A percentile compares a stretch with the other conserved stretches of the same genome.
Evolutionary conservation across 441 rosid genomes (phyloP).

Genomic region (Pelargonium hybrid): DNA sequence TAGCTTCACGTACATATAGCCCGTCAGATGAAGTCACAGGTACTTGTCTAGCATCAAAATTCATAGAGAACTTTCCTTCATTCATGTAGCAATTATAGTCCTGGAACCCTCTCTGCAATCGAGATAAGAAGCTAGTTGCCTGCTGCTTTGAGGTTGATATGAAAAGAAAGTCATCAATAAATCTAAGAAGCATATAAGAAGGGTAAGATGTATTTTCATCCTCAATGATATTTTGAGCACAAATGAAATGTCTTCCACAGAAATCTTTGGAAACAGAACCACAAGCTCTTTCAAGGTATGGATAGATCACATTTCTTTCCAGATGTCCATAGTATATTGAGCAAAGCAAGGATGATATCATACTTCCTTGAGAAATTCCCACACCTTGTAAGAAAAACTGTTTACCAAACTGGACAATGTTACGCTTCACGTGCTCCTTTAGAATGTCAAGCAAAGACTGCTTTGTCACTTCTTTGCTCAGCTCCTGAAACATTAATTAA

Average conservation of each 20-base stretch:
- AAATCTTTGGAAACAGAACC: conserved; percentile 18
- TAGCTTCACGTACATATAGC: conserved; percentile 43
- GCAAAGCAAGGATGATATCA: conserved; percentile 61
- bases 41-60: conserved; percentile 40
- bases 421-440: conserved; percentile 50
- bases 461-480: conserved; percentile 23
- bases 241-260: conserved; percentile 9
- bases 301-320: conserved; percentile 58
- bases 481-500: conserved; percentile 35
- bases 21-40: conserved; percentile 29
- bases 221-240: conserved; percentile 6
- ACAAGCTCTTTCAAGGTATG: conserved; percentile 42
- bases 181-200: conserved; percentile 47
- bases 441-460: conserved; percentile 34
- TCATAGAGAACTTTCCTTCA: conserved; percentile 48
- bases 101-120: conserved; percentile 47
- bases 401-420: conserved; percentile 44
- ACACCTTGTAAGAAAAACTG: conserved; percentile 45
- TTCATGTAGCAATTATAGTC: conserved; percentile 84
- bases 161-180: conserved; percentile 71
- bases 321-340: conserved; percentile 79
- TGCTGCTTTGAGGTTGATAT: conserved; percentile 72
- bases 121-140: conserved; percentile 42
- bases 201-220: conserved; percentile 23
- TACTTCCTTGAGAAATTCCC: conserved; percentile 91